These are phyloP conservation scores for Crithidia fasciculata DNA, from an alignment of 208 protist genomes.

Conservation along the genomic window DNA sequence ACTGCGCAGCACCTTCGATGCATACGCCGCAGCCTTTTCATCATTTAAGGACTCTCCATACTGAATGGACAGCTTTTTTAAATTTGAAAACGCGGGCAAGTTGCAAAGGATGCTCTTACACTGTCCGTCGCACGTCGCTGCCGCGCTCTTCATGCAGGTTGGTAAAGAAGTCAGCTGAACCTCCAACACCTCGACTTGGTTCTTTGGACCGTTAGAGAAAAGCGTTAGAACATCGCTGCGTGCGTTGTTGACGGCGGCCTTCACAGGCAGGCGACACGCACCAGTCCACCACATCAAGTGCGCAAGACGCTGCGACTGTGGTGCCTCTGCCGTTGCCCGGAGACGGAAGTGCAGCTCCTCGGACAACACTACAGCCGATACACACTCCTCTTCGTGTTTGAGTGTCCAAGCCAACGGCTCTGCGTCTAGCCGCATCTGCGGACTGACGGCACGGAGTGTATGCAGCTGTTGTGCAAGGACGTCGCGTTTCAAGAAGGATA, in stretches of 20 bases:
- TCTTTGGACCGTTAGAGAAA: not conserved
- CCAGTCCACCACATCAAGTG: not conserved
- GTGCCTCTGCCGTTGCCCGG: not conserved
- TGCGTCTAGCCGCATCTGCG: not conserved
- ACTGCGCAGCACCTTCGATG: not conserved
- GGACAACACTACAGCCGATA: not conserved
- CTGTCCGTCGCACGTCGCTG: not conserved
- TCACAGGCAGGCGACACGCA: not conserved
- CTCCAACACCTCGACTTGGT: not conserved
- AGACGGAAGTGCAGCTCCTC: not conserved
- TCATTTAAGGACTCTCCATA: not conserved
- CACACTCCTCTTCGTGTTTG: not conserved
- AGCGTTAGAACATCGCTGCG: not conserved
- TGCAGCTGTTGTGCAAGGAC: too few relatives aligned
- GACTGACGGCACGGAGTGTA: not conserved
- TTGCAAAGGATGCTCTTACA: not conserved
- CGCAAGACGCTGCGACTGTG: not conserved
- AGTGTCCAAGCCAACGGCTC: not conserved
- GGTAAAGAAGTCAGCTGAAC: not conserved
- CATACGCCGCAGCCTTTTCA: not conserved
- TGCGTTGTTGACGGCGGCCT: not conserved
- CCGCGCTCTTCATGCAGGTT: not conserved
- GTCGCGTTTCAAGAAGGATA: too few relatives aligned
- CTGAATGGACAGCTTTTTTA: not conserved
- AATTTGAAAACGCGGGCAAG: not conserved